Evolutionary conservation across 495 filamentous ascomycete species (phyloP).

Genomic region (Xylaria acuta): DNA sequence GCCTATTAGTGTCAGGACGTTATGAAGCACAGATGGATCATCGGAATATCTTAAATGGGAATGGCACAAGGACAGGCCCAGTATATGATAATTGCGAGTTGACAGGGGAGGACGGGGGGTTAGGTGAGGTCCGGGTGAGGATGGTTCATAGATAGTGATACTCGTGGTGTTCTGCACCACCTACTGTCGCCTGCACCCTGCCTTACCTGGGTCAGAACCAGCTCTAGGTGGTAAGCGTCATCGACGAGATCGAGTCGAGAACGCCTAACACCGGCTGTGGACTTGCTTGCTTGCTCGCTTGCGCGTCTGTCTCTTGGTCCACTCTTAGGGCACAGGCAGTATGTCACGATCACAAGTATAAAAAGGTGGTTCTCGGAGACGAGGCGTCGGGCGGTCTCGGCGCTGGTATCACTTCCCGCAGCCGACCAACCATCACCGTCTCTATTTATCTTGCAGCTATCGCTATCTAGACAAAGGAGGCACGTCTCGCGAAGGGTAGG

Average conservation of each 20-base stretch:
- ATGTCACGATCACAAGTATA: constrained; percentile 1
- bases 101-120: neutral
- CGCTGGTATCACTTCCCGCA: neutral
- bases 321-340: neutral
- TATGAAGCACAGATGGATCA: neutral
- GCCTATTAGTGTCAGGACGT: neutral
- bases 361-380: neutral
- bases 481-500: neutral
- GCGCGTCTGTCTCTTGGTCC: constrained; percentile 2
- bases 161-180: constrained; percentile 14
- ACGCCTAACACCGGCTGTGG: neutral
- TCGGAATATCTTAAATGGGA: constrained; percentile 7
- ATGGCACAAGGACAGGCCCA: neutral
- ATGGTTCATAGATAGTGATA: constrained; percentile 27
- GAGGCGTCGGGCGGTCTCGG: neutral
- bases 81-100: constrained; percentile 11
- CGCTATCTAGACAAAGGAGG: constrained; percentile 2
- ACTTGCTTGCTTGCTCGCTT: neutral
- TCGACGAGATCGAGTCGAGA: constrained; percentile 8
- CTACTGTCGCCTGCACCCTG: constrained; percentile 18
- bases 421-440: constrained; percentile 6
- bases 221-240: constrained; percentile 1
- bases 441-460: constrained; percentile 6
- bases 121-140: neutral
- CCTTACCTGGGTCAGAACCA: constrained; percentile 4